A percentile compares a stretch with the other conserved stretches of the same genome.
Evolutionary conservation across 2,329 filamentous ascomycete species (phyloP).

Genomic region (Fusarium xylarioides): DNA sequence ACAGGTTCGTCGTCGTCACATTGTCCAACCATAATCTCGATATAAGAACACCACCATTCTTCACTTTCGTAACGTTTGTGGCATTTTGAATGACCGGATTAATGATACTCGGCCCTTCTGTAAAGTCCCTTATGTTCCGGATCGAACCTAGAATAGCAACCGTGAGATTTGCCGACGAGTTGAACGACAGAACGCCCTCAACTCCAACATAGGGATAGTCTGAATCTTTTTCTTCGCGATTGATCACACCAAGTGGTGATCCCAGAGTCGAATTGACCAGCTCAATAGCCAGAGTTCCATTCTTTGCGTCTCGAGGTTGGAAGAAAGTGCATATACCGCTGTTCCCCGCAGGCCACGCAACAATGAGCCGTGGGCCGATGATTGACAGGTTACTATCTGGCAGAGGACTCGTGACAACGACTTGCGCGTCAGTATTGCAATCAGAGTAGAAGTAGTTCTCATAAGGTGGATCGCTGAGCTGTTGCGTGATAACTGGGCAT

Average conservation of each 20-base stretch:
- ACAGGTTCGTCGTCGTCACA: conserved; percentile 63
- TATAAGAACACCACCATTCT: conserved; percentile 57
- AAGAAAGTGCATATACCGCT: conserved; percentile 69
- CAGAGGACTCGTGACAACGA: conserved; percentile 67
- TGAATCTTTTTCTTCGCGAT: conserved; percentile 38
- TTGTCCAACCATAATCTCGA: conserved; percentile 70
- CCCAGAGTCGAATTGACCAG: conserved; percentile 60
- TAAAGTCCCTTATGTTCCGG: conserved; percentile 69
- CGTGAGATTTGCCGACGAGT: conserved; percentile 63
- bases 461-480: conserved; percentile 65
- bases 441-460: conserved; percentile 74
- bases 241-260: conserved; percentile 58
- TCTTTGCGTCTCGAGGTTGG: conserved; percentile 59
- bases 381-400: conserved; percentile 61
- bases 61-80: conserved; percentile 52
- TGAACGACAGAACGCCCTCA: conserved; percentile 63
- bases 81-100: conserved; percentile 63
- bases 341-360: conserved; percentile 73
- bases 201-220: conserved; percentile 61
- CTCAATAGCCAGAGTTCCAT: conserved; percentile 62
- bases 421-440: conserved; percentile 66
- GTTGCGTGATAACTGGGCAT: neutral
- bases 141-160: conserved; percentile 69
- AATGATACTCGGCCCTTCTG: conserved; percentile 65
- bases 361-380: conserved; percentile 65